Evolutionary conservation across 169 alveolate species (phyloP).

Genomic region (Toxoplasma gondii): DNA sequence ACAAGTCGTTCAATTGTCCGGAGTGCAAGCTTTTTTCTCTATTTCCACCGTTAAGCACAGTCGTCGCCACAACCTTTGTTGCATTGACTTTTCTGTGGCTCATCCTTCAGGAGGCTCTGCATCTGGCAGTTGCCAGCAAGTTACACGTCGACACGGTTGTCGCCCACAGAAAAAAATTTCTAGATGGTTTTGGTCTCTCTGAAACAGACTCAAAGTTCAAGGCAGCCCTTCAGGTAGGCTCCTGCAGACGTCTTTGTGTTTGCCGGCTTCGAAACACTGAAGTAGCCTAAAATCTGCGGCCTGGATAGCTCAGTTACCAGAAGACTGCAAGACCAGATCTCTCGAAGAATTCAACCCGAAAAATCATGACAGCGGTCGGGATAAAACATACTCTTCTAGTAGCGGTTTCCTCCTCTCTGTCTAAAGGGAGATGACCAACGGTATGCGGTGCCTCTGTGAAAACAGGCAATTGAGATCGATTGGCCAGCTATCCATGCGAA

Average conservation of each 20-base stretch:
- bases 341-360: too few relatives aligned
- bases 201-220: background rate
- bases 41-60: too few relatives aligned
- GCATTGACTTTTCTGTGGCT: background rate
- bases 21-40: too few relatives aligned
- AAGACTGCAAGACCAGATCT: too few relatives aligned
- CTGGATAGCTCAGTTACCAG: too few relatives aligned
- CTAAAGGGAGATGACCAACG: too few relatives aligned
- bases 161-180: conserved; percentile 2
- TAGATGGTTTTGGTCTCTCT: conserved; percentile 3
- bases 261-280: background rate
- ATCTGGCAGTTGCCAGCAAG: background rate
- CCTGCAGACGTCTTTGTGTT: background rate
- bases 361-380: too few relatives aligned
- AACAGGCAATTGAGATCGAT: background rate
- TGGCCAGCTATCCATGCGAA: background rate
- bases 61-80: too few relatives aligned
- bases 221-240: background rate
- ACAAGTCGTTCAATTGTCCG: too few relatives aligned
- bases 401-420: too few relatives aligned
- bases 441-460: background rate
- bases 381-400: too few relatives aligned
- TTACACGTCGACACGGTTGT: conserved; percentile 20
- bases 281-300: too few relatives aligned
- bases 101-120: background rate